These are phyloP conservation scores for Primulina huaijiensis DNA, from an alignment of 257 asterid species.

Conservation along the genomic window DNA sequence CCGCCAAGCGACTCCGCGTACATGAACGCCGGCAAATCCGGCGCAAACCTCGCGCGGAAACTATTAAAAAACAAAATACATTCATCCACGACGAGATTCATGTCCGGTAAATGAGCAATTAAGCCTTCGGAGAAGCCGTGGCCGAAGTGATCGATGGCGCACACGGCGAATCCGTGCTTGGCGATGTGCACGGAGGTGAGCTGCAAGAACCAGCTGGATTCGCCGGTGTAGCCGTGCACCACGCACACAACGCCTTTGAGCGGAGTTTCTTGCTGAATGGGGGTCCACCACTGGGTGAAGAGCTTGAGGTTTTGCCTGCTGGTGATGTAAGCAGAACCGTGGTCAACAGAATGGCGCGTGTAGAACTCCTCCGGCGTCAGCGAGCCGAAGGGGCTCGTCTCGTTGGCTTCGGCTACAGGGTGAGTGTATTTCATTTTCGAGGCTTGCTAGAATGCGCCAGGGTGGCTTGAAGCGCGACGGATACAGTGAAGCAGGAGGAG, in stretches of 20 bases:
- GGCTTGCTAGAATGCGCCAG: constrained; percentile 13
- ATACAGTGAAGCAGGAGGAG: background rate
- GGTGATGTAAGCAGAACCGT: constrained; percentile 69
- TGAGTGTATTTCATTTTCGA: constrained; percentile 40
- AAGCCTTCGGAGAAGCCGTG: constrained; percentile 93
- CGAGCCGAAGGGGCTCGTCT: constrained; percentile 69
- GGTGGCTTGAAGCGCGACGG: background rate
- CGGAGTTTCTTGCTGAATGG: constrained; percentile 37
- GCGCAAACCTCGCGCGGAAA: constrained; percentile 46
- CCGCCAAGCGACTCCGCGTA: constrained; percentile 93
- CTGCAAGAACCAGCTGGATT: constrained; percentile 88
- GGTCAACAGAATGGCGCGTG: constrained; percentile 65
- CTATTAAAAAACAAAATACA: constrained; percentile 56
- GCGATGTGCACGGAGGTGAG: constrained; percentile 76
- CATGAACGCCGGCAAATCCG: constrained; percentile 58
- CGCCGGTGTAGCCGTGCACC: constrained; percentile 97
- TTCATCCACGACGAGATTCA: constrained; percentile 70
- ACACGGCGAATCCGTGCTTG: constrained; percentile 81
- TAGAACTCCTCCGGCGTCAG: constrained; percentile 67
- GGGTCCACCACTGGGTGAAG: constrained; percentile 95
- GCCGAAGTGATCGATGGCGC: constrained; percentile 97
- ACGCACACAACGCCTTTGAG: constrained; percentile 65
- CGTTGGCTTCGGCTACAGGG: constrained; percentile 82
- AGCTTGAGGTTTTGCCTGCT: constrained; percentile 68
- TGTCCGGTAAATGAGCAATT: constrained; percentile 70